Evolutionary conservation across 768 basidiomycete genomes (phyloP), one percentile per base, ranked within the genome.

Genomic region (Rhodotorula sphaerocarpa): DNA sequence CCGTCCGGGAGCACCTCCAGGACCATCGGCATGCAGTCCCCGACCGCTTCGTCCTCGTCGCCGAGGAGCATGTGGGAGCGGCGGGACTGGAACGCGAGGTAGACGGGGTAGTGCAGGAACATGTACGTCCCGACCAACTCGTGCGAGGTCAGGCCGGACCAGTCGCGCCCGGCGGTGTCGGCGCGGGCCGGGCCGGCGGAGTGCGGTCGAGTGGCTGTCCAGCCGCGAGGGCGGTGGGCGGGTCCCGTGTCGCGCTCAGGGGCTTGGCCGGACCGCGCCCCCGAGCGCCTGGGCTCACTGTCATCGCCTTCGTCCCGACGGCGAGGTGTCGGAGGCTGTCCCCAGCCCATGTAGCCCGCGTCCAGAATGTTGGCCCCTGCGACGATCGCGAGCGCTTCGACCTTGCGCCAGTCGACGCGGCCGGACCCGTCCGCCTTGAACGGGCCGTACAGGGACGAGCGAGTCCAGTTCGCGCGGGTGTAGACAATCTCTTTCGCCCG

Each of bases 31-130:
- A 65, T 59, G 50, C 58, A 59, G 43, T 65, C 63, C 15, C 63
- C 63, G 47, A 65, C 58, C 33, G 63, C 63, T 36, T 65, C 63
- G 54, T 54, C 54, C 30, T 65, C 63, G 21, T 57, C 58, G 7
- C 53, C 54, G 28, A 65, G 48, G 31, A 7, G 16, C 23, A 21
- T 16, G 16, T 0, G 2, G 12, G 48, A 27, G 27, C 55, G 48
- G 36, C 57, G 61, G 12, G 2, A 15, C 48, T 65, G 59, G 36
- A 25, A 65, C 27, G 30, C 25, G 30, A 34, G n/a, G 4, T 20
- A 65, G 21, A 28, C 10, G 5, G 58, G 63, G 54, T 25, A 65
- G 55, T 65, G 54, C 3, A 65, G 30, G 53, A 65, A 65, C 10
- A 34, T 11, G 39, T 65, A 65, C 3, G 63, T 59, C 4, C 63